Percentiles rank a stretch among this genome's conserved stretches.
Evolutionary conservation across 2,329 filamentous ascomycete genomes (phyloP).

Genomic region (Tolypocladium amazonense): DNA sequence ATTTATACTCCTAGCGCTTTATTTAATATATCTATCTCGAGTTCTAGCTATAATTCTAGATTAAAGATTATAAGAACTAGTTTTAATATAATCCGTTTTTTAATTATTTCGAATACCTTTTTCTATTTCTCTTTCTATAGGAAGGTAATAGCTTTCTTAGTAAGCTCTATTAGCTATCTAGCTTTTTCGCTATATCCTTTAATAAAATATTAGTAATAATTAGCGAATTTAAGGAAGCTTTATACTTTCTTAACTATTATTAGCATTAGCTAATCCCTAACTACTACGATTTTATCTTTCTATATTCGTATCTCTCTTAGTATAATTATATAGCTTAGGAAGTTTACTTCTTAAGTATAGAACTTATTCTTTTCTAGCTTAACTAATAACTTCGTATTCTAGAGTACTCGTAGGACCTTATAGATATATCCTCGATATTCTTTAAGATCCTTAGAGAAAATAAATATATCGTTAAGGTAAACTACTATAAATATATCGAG

Average conservation of each 20-base stretch:
- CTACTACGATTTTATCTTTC: neutral
- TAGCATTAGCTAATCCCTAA: neutral
- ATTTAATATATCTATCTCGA: constrained; percentile 6
- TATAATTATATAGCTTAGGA: neutral
- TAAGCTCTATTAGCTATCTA: neutral
- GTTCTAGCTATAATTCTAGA: constrained; percentile 1
- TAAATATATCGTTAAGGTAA: constrained; percentile 7
- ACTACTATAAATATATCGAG: constrained; percentile 6
- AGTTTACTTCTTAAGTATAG: neutral
- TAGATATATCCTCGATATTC: constrained; percentile 1
- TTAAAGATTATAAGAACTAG: neutral
- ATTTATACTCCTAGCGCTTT: constrained; percentile 2
- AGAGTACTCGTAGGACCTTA: neutral
- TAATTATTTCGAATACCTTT: neutral
- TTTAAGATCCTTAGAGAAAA: constrained; percentile 5
- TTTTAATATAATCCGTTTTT: neutral
- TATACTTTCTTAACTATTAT: neutral
- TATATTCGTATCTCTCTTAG: too few relatives aligned
- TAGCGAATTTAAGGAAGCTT: neutral
- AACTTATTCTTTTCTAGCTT: neutral
- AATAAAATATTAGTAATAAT: neutral
- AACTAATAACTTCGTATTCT: neutral
- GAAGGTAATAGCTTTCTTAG: neutral
- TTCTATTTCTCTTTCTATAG: neutral
- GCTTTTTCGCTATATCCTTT: neutral